These are phyloP conservation scores for Boletus holoroseus DNA, from an alignment of 1,284 basidiomycete genomes.

Conservation along the genomic window DNA sequence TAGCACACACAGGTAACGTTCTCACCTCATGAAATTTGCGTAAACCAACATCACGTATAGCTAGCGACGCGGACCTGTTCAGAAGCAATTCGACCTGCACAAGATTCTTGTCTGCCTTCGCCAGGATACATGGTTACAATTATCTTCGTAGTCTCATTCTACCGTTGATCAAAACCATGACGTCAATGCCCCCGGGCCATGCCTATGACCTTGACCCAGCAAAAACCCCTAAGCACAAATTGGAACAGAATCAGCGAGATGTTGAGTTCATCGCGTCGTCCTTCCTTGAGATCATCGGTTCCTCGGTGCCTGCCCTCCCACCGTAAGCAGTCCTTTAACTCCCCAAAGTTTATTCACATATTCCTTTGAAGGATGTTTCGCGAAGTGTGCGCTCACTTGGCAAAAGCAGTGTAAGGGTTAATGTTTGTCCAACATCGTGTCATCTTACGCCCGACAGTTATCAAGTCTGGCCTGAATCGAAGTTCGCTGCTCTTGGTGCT, in stretches of 20 bases:
- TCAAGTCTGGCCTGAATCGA: conserved; percentile 74
- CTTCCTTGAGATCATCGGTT: conserved; percentile 72
- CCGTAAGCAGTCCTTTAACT: conserved; percentile 47
- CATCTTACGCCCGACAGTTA: conserved; percentile 31
- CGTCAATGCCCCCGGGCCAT: conserved; percentile 64
- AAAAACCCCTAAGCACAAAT: conserved; percentile 56
- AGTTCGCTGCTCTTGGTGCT: conserved; percentile 82
- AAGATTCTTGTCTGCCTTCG: conserved; percentile 79
- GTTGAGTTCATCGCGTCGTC: conserved; percentile 71
- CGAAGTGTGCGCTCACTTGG: conserved; percentile 83
- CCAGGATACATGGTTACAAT: conserved; percentile 81
- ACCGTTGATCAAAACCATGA: conserved; percentile 72
- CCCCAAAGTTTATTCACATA: conserved; percentile 6
- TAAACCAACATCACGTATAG: conserved; percentile 38
- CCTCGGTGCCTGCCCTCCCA: conserved; percentile 68
- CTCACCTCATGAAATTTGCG: background rate
- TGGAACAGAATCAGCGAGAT: conserved; percentile 65
- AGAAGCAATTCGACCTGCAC: conserved; percentile 83
- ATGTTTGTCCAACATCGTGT: conserved; percentile 1
- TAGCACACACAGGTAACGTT: conserved; percentile 63
- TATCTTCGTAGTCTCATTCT: conserved; percentile 76
- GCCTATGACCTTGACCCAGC: conserved; percentile 77
- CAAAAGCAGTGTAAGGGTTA: conserved; percentile 66
- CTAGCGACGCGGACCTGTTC: conserved; percentile 76
- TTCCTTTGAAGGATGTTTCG: conserved; percentile 64